A percentile compares a stretch with the other conserved stretches of the same genome.
These are phyloP conservation scores for Cyberlindnera americana DNA, from an alignment of 805 yeast genomes.

Conservation along the genomic window DNA sequence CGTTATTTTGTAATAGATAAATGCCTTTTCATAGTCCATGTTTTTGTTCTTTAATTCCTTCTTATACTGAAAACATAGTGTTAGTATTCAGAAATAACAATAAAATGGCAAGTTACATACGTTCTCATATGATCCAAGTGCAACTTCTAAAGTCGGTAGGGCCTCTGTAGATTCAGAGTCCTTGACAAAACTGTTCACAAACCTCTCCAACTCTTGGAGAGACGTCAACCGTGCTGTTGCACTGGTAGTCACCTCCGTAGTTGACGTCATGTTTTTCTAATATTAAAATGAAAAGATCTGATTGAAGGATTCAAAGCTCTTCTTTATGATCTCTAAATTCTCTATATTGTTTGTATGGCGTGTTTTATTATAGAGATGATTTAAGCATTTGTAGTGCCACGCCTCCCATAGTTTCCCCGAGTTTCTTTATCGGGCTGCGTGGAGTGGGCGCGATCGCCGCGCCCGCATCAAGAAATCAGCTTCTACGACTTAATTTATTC, in stretches of 20 bases:
- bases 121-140: slow-evolving; percentile 17
- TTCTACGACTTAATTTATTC: too few relatives aligned
- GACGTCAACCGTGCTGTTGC: slow-evolving; percentile 6
- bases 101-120: slow-evolving; percentile 14
- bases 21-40: slow-evolving; percentile 18
- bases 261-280: slow-evolving; percentile 5
- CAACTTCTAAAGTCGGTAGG: slow-evolving; percentile 6
- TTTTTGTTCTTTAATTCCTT: slow-evolving; percentile 9
- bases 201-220: slow-evolving; percentile 7
- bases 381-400: too few relatives aligned
- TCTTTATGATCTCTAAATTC: too few relatives aligned
- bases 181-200: slow-evolving; percentile 10
- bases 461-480: too few relatives aligned
- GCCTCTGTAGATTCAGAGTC: slow-evolving; percentile 8
- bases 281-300: too few relatives aligned
- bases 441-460: background rate
- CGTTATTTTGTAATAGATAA: slow-evolving; percentile 13
- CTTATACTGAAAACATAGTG: slow-evolving; percentile 10
- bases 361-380: too few relatives aligned
- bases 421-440: too few relatives aligned
- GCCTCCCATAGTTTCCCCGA: too few relatives aligned
- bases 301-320: too few relatives aligned
- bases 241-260: slow-evolving; percentile 1
- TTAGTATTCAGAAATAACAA: too few relatives aligned
- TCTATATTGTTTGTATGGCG: too few relatives aligned